A percentile compares a stretch with the other conserved stretches of the same genome.
phyloP scores from a whole-genome alignment of 176 grass and related monocot genomes.

The Phoenix roebelenii region DNA sequence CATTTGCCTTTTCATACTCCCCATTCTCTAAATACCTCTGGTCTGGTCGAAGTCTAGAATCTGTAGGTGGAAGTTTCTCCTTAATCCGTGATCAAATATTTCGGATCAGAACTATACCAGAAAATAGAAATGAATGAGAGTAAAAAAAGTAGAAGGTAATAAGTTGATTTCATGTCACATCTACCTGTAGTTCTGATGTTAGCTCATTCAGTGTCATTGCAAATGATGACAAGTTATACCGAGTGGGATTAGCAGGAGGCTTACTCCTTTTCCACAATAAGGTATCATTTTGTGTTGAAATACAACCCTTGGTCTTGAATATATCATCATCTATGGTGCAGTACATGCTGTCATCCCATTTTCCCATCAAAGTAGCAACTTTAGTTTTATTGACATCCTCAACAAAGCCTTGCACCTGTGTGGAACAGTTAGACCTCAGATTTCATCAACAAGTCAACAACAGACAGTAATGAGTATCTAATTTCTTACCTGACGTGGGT shows the following conservation, averaged over 20 bases:
- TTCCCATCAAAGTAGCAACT: conserved; percentile 58
- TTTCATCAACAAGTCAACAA: too few species aligned
- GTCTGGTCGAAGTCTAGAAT: conserved; percentile 88
- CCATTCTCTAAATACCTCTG: conserved; percentile 78
- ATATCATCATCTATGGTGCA: conserved; percentile 32
- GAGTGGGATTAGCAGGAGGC: conserved; percentile 58
- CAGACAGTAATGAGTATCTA: background rate
- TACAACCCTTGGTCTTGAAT: conserved; percentile 23
- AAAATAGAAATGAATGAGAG: conserved; percentile 12
- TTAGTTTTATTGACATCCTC: conserved; percentile 40
- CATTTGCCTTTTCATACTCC: conserved; percentile 75
- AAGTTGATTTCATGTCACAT: conserved; percentile 12
- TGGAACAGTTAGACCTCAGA: background rate
- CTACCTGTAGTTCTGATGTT: conserved; percentile 55
- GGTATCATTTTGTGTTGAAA: conserved; percentile 31
- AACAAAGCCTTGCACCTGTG: conserved; percentile 66
- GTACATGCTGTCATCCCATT: conserved; percentile 72
- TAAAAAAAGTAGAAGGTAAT: conserved; percentile 10
- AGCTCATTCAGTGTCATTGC: conserved; percentile 84
- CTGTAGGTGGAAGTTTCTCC: conserved; percentile 85
- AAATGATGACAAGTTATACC: conserved; percentile 86
- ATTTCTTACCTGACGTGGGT: conserved; percentile 63
- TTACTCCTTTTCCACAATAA: conserved; percentile 81
- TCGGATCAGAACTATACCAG: conserved; percentile 18
- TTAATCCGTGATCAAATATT: conserved; percentile 27